Evolutionary conservation across 345 rosid species (phyloP), one percentile per base, ranked within the genome.

Genomic region (Streptanthus diversifolius): DNA sequence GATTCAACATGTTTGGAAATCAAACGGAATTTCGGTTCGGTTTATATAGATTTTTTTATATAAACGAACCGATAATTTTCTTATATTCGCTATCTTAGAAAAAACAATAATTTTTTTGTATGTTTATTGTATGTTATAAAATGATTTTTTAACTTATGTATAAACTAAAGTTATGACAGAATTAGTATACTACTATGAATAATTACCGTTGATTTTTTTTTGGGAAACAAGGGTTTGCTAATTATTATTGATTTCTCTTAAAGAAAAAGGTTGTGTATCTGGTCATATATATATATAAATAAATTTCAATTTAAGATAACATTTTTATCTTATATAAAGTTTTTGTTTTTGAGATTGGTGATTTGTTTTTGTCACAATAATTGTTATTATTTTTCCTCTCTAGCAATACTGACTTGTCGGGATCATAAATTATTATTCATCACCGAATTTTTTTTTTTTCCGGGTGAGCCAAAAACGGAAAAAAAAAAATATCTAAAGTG

Each of bases 401-500:
- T 21, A 35, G 63, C 57, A 68, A 52, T 52, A 66, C 57, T 33
- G 74, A 61, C 69, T 68, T 52, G 74, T 68, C 74, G 17, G 48
- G 13, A 3, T 68, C 74, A 75, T 33, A 19, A 5, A 32, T 43
- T 68, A 68, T 33, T 60, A 51, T 30, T 51, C 12, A 7, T 41
- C 68, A 74, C 67, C 56, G 8, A 27, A 53, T 8, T 7, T n/a
- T 43, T 5, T 43, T 19, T n/a, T 64, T 43, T 14, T 0, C 0
- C 0, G 12, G 25, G 35, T 27, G 3, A 10, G 27, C 68, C 62
- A 40, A 68, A 66, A 48, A 6, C 2, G 18, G 36, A 4, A 27
- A 48, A 64, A 48, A 64, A 18, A 1, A 55, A 55, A 74, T 59
- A 58, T 67, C 68, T 49, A 40, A 66, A 5, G 32, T 51, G 32